Base-by-base conservation (phyloP, 2,329 filamentous ascomycete genomes). In the Alternaria alternata region DNA sequence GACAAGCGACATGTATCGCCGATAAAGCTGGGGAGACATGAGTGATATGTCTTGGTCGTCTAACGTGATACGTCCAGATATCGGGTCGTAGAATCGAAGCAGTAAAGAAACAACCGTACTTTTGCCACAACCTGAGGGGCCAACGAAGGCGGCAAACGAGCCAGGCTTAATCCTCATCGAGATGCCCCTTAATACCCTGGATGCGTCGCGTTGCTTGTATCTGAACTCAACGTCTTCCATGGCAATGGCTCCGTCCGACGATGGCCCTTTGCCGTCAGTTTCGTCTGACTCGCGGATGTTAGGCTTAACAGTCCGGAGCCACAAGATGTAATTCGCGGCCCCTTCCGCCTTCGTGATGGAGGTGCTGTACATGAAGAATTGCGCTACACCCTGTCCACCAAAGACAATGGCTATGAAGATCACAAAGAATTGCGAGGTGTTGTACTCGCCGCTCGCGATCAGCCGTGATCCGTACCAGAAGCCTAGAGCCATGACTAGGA, bases 331-430 rank as follows among this genome's bases (percentile, higher is more conserved):
- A 56, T 82, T 81, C 4, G 93, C 92, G 1, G 94, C 91, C 59
- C 93, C 90, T 22, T 96, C 84, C 0, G 94, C 93, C 80, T 97
- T 97, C 68, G 93, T 92, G 92, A 97, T 97, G 68, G 97, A 54
- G 16, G 56, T 59, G 16, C 42, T 54, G 51, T 48, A 59, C 28
- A 54, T 52, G 32, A 59, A 59, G 26, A 59, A 54, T n/a, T 48
- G 43, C 16, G 51, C 46, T 30, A 52, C 53, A 2, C 42, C 46
- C 36, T 59, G 56, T 1, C 49, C 51, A 24, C 94, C 58, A 11
- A 55, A 54, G 26, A 48, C 42, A 11, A 48, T 39, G 12, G 55
- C 30, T 34, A 52, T 51, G 20, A 38, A 54, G 5, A 46, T 30
- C 2, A 54, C 36, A 12, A 59, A 44, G 74, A 97, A 97, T 0